Base-by-base conservation (phyloP, 1,284 basidiomycete species). In the Ustilago curta region DNA sequence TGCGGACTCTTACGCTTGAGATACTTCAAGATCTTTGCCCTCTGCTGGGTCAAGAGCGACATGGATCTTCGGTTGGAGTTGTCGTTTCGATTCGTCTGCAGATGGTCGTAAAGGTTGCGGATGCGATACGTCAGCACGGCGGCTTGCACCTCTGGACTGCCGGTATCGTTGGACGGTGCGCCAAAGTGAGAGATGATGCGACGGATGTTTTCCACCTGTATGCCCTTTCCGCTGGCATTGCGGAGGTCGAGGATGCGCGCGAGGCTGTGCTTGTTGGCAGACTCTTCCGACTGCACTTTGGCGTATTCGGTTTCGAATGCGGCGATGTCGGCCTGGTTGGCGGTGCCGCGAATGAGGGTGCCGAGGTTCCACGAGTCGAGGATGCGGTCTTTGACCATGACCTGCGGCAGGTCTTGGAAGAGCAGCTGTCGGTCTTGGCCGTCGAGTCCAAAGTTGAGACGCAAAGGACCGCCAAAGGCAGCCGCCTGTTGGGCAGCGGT, bases 71-170 rank as follows among this genome's bases (percentile, higher is more conserved):
- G 89, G 83, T 93, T 95, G 50, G 89, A 90, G 44, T 92, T 88
- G 84, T 98, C 95, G 73, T 91, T 90, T 73, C 90, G 90, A 21
- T 72, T 91, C 31, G 84, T 84, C 21, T 86, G 87, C 43, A 96
- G 86, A 84, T 97, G 95, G 1, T 87, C 87, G 88, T 91, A 91
- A 45, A 97, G 85, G 75, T 91, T 91, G 48, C 93, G 92, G 77
- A 97, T 96, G 80, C 90, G 89, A 83, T 92, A 90, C 0, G 95
- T 97, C 58, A 95, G 83, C 25, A 97, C 87, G 0, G 95, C 95
- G 52, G 91, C 95, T 88, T 97, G 94, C 0, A 96, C 94, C 80
- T 94, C 92, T 0, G 92, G 89, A 57, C 91, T 88, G 39, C 94
- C 95, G 1, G 93, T 89, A 84, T 96, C 92, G 14, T 55, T 31